A percentile compares a stretch with the other conserved stretches of the same genome.
Conservation (phyloP, 208 protist species). For the Leishmania martiniquensis region DNA sequence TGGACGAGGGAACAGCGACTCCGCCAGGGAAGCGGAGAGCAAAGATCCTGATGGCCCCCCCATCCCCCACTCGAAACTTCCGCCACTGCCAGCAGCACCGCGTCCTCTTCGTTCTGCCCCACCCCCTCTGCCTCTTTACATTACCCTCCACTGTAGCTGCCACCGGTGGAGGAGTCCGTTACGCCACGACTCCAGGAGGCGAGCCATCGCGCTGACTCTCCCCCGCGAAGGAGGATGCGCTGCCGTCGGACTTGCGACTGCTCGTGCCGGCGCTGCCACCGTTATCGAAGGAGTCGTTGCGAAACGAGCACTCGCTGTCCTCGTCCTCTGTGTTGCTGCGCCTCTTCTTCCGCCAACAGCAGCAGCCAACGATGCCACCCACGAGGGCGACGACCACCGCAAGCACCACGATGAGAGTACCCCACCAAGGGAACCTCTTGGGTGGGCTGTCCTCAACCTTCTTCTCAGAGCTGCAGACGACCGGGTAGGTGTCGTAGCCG, state of each 20-base stretch:
- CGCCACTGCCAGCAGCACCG: too few relatives aligned
- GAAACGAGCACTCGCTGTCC: slow-evolving; percentile 4
- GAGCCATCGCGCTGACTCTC: neutral
- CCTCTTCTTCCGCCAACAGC: slow-evolving; percentile 19
- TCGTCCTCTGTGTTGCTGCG: neutral
- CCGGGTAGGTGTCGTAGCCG: slow-evolving; percentile 1
- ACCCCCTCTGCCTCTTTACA: neutral
- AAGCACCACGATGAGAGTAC: slow-evolving; percentile 19
- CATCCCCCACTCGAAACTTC: too few relatives aligned
- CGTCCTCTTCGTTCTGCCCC: neutral
- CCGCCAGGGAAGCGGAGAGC: neutral
- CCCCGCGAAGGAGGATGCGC: neutral
- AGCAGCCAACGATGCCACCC: slow-evolving; percentile 6
- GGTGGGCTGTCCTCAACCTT: neutral
- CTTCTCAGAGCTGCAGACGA: neutral
- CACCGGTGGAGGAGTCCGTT: neutral
- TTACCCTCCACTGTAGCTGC: neutral
- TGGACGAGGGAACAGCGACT: too few relatives aligned
- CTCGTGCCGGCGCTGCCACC: neutral
- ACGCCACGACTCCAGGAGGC: neutral
- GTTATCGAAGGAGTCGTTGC: slow-evolving; percentile 14
- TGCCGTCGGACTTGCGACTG: neutral
- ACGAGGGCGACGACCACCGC: slow-evolving; percentile 5
- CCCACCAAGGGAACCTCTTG: slow-evolving; percentile 22
- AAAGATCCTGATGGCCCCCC: neutral